Conservation (phyloP, 1,139 yeast species). For the Insectozyma bohioensis region DNA sequence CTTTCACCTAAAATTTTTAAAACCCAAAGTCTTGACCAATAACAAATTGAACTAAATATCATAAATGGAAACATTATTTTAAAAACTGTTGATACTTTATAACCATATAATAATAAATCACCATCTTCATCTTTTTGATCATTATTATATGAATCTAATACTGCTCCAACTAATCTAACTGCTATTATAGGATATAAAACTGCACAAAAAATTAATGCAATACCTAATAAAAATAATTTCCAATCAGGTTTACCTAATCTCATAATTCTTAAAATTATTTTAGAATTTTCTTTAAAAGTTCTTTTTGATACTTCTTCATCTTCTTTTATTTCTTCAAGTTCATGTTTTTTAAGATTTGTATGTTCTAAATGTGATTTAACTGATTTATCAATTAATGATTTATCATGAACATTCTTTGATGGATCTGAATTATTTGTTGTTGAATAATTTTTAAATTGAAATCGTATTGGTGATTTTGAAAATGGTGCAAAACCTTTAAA, state of each 20-base stretch:
- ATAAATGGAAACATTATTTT: constrained; percentile 48
- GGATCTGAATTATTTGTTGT: constrained; percentile 1
- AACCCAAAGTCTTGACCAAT: constrained; percentile 53
- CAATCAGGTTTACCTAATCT: constrained; percentile 43
- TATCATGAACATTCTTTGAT: constrained; percentile 1
- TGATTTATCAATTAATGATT: constrained; percentile 24
- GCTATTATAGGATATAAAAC: constrained; percentile 48
- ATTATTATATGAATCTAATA: constrained; percentile 45
- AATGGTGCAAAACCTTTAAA: too few relatives aligned
- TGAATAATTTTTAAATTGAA: background rate
- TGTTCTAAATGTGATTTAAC: constrained; percentile 32
- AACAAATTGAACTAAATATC: constrained; percentile 45
- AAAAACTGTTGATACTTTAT: constrained; percentile 42
- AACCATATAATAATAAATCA: constrained; percentile 46
- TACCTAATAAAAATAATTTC: constrained; percentile 38
- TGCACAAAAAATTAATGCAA: constrained; percentile 45
- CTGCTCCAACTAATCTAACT: constrained; percentile 47
- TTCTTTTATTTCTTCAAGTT: constrained; percentile 27
- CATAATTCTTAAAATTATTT: constrained; percentile 38
- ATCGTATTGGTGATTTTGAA: constrained; percentile 1
- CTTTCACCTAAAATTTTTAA: constrained; percentile 45
- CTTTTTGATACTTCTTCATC: constrained; percentile 31
- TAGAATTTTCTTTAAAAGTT: constrained; percentile 34
- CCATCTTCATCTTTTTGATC: constrained; percentile 41
- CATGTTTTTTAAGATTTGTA: constrained; percentile 26